Base-by-base conservation (phyloP, 169 alveolate species). In the Plasmodium cynomolgi region DNA sequence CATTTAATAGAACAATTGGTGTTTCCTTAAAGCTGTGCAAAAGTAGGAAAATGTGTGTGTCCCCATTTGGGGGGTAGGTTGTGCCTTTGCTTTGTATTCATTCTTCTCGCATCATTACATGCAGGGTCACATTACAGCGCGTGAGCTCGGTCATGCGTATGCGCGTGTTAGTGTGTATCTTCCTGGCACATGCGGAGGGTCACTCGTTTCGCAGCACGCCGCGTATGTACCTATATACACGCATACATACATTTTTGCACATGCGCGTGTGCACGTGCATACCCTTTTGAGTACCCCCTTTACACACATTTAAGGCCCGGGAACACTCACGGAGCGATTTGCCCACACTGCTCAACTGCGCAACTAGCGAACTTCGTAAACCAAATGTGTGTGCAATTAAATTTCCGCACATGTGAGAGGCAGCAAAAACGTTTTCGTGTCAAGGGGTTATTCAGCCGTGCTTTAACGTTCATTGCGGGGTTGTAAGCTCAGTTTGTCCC, bases 341-440 rank as follows among this genome's bases (percentile, higher is more conserved):
- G 37, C 77, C 39, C 37, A 11, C 77, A 68, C n/a, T 68, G 17
- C 37, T 77, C 58, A 77, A 77, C 20, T 37, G 84, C 33, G 23
- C 58, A 15, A 20, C 15, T 13, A 1, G 58, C 15, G 5, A n/a
- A 20, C 6, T 33, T 77, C 50, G 17, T 77, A 77, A 77, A n/a
- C 34, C n/a, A 77, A 15, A 77, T 37, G 58, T 77, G 83, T 75
- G 84, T 77, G 84, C 71, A 77, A 77, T 77, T 37, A 77, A 77
- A 9, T 37, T 77, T 37, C 71, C 84, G 15, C 34, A n/a, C 9
- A 13, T 37, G 37, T 68, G 37, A 68, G 29, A 37, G 50, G 84
- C 31, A 75, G 29, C 50, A 13, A 77, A 77, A 77, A 77, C 29
- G 34, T 37, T 37, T 26, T 13, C 33, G 5, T 37, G 23, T 26